phyloP scores from a whole-genome alignment of 2,329 filamentous ascomycete species.

The Mollisia scopiformis region DNA sequence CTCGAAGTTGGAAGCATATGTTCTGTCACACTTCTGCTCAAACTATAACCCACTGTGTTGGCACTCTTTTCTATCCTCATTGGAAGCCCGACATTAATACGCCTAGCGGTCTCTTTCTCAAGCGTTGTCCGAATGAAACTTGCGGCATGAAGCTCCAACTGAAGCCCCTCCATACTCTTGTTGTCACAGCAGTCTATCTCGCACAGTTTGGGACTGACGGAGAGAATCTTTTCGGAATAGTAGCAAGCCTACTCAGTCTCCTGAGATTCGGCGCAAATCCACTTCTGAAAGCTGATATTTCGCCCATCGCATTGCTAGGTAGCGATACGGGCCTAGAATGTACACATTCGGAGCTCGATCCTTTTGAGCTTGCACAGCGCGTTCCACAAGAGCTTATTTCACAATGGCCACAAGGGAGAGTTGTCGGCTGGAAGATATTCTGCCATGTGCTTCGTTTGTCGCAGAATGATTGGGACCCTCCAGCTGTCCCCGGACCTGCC shows the following conservation, averaged over 20 bases:
- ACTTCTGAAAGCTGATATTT: slow-evolving; percentile 12
- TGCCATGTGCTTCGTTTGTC: slow-evolving; percentile 14
- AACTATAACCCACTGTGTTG: slow-evolving; percentile 41
- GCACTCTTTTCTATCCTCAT: slow-evolving; percentile 27
- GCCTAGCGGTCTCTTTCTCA: slow-evolving; percentile 22
- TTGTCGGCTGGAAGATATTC: slow-evolving; percentile 19
- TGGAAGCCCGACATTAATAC: slow-evolving; percentile 16
- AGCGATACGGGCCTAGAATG: slow-evolving; percentile 11
- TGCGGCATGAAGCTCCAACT: slow-evolving; percentile 39
- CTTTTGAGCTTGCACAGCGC: slow-evolving; percentile 17
- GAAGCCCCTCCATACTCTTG: slow-evolving; percentile 41
- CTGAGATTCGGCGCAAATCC: slow-evolving; percentile 36
- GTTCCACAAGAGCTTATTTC: slow-evolving; percentile 16
- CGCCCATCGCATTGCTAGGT: slow-evolving; percentile 7
- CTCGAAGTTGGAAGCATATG: slow-evolving; percentile 45
- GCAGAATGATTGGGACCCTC: slow-evolving; percentile 7
- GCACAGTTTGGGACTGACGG: slow-evolving; percentile 35
- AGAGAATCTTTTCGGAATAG: slow-evolving; percentile 44
- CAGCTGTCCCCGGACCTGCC: background rate
- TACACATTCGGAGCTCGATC: slow-evolving; percentile 32
- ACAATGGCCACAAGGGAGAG: slow-evolving; percentile 12
- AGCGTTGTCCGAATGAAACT: slow-evolving; percentile 11
- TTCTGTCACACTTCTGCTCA: slow-evolving; percentile 48
- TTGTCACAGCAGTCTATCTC: slow-evolving; percentile 40
- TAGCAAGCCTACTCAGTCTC: slow-evolving; percentile 41